Evolutionary conservation across 164 flowering plant genomes (phyloP).

Genomic region (Malania oleifera): DNA sequence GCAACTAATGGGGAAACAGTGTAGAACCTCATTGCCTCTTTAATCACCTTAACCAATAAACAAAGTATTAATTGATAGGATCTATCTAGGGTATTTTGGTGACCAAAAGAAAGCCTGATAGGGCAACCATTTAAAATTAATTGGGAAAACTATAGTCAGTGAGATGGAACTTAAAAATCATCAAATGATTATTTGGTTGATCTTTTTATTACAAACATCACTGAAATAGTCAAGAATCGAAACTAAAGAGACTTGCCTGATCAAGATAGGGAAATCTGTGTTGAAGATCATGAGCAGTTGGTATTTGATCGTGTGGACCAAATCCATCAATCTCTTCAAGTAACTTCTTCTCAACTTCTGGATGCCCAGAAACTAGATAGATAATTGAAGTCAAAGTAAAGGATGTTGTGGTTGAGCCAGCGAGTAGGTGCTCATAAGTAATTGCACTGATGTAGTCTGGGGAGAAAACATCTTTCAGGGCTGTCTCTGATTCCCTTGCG

Average conservation of each 20-base stretch:
- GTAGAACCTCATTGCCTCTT: constrained; percentile 87
- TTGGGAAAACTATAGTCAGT: no score
- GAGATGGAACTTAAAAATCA: no score
- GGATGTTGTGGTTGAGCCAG: constrained; percentile 88
- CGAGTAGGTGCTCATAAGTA: constrained; percentile 85
- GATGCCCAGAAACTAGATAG: constrained; percentile 76
- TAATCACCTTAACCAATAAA: constrained; percentile 54
- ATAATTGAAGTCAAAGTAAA: constrained; percentile 72
- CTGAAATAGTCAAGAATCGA: not conserved
- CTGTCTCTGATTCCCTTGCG: constrained; percentile 56
- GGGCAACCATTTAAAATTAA: not conserved
- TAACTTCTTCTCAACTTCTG: constrained; percentile 72
- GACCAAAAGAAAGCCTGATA: not conserved
- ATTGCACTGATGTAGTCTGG: constrained; percentile 76
- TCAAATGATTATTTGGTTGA: no score
- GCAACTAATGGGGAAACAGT: constrained; percentile 92
- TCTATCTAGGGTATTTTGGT: no score
- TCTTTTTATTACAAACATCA: not conserved
- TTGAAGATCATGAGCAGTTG: constrained; percentile 73
- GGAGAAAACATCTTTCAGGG: constrained; percentile 50
- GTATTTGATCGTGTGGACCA: constrained; percentile 47
- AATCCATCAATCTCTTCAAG: constrained; percentile 72
- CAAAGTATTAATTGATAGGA: no score
- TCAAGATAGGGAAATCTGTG: constrained; percentile 79
- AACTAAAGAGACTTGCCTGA: constrained; percentile 39